A percentile compares a stretch with the other conserved stretches of the same genome.
Conservation (phyloP, 257 asterid species). For the Cruciata laevipes region DNA sequence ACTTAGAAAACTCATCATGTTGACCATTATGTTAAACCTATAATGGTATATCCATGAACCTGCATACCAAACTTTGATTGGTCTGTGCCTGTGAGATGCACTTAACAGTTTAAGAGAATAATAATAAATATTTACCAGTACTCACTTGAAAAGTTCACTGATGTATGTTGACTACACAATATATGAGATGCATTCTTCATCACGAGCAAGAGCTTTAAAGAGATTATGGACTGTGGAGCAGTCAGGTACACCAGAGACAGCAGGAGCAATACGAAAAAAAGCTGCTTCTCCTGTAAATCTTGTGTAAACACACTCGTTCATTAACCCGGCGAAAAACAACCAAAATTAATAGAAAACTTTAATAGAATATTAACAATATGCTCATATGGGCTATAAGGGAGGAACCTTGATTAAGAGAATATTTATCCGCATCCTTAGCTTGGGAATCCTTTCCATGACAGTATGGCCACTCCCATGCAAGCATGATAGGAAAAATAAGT, state of each 20-base stretch:
- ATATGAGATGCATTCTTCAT: constrained; percentile 63
- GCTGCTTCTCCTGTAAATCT: constrained; percentile 87
- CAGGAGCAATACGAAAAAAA: constrained; percentile 92
- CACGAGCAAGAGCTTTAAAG: constrained; percentile 86
- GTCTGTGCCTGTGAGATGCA: not conserved
- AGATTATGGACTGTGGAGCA: constrained; percentile 80
- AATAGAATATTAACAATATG: constrained; percentile 1
- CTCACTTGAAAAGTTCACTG: too few species aligned
- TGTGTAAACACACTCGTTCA: constrained; percentile 35
- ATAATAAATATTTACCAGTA: constrained; percentile 3
- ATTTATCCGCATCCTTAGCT: constrained; percentile 34
- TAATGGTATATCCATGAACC: not conserved
- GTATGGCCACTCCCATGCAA: constrained; percentile 94
- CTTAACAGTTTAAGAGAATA: not conserved
- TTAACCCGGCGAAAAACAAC: not conserved
- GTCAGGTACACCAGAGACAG: constrained; percentile 93
- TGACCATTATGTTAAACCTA: not conserved
- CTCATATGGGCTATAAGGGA: not conserved
- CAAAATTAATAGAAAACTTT: not conserved
- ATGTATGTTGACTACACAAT: constrained; percentile 69
- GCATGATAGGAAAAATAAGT: constrained; percentile 74
- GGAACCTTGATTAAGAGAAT: constrained; percentile 59
- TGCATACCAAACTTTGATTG: not conserved
- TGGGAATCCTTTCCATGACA: constrained; percentile 33
- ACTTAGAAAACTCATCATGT: constrained; percentile 3